phyloP scores from a whole-genome alignment of 768 basidiomycete species.

The Trametopsis cervina region DNA sequence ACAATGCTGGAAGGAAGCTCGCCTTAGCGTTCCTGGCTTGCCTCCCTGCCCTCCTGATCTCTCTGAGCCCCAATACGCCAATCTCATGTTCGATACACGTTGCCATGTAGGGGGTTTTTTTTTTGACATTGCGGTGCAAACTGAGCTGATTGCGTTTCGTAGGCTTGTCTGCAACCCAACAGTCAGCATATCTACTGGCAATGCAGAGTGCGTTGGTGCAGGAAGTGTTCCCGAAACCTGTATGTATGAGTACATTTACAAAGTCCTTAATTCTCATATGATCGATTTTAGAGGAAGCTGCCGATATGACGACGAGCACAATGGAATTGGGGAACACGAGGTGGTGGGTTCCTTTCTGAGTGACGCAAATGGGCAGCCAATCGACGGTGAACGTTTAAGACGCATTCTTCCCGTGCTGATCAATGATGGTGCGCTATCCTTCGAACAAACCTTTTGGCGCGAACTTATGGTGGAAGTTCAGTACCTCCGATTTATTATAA shows the following conservation, averaged over 20 bases:
- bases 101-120: not conserved
- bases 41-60: conserved; percentile 8
- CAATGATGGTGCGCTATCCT: no score
- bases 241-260: not conserved
- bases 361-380: no score
- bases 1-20: conserved; percentile 21
- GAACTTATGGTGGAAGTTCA: no score
- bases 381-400: no score
- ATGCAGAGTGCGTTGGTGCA: not conserved
- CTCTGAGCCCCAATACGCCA: conserved; percentile 12
- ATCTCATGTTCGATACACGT: conserved; percentile 1
- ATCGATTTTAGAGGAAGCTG: no score
- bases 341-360: no score
- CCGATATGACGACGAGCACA: no score
- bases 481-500: no score
- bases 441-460: no score
- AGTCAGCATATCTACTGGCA: not conserved
- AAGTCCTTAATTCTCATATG: no score
- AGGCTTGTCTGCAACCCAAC: not conserved
- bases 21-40: conserved; percentile 1
- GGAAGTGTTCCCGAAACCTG: not conserved
- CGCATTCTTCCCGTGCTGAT: no score
- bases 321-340: no score
- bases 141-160: not conserved
- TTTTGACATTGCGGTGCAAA: not conserved